Evolutionary conservation across 2,329 filamentous ascomycete species (phyloP).

Genomic region (Hyphodiscus sp.): DNA sequence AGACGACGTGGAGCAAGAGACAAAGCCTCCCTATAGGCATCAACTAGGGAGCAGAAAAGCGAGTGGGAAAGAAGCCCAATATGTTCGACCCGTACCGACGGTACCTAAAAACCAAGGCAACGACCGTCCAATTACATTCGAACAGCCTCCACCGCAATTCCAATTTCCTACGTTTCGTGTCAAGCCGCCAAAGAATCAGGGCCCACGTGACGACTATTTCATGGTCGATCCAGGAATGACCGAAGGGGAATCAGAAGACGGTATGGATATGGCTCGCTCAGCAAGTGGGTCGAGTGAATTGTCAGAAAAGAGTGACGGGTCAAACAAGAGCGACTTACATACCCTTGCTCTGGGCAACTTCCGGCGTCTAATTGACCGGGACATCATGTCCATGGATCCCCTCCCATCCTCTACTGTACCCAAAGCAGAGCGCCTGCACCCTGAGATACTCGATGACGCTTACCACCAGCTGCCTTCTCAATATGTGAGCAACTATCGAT

Average conservation of each 20-base stretch:
- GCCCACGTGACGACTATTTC: background rate
- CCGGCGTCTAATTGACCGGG: background rate
- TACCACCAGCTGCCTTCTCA: background rate
- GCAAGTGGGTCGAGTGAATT: background rate
- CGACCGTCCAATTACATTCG: background rate
- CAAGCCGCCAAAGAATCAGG: background rate
- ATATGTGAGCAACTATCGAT: background rate
- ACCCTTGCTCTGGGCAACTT: background rate
- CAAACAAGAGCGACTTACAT: background rate
- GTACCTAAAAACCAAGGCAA: background rate
- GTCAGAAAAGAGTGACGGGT: background rate
- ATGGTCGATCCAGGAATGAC: background rate
- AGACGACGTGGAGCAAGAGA: background rate
- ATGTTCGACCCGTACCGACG: background rate
- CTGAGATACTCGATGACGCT: background rate
- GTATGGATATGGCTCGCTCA: background rate
- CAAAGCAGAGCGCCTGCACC: background rate
- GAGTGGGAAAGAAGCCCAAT: background rate
- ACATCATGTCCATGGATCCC: background rate
- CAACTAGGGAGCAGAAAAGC: background rate
- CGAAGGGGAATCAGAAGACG: background rate
- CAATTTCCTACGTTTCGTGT: background rate
- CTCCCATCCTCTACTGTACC: background rate
- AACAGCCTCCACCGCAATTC: background rate
- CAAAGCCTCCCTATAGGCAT: background rate